Evolutionary conservation across 768 basidiomycete genomes (phyloP).

Genomic region (Suillus luteus): DNA sequence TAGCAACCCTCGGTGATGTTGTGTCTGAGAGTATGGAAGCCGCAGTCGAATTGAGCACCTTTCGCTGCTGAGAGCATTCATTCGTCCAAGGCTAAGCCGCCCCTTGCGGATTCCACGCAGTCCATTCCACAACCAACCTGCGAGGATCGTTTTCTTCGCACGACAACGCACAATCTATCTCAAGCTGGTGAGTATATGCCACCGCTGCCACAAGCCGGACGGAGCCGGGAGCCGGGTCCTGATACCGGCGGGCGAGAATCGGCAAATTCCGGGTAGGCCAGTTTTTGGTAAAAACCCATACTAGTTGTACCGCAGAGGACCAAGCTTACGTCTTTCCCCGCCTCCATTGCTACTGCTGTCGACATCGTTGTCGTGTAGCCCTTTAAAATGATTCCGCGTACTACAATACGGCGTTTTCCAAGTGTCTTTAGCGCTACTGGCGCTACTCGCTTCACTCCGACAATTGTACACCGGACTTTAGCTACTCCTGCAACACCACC

Average conservation of each 20-base stretch:
- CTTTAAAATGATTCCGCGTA: constrained; percentile 39
- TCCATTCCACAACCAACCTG: no score
- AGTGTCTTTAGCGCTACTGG: constrained; percentile 26
- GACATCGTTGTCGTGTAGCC: neutral
- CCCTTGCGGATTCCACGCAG: no score
- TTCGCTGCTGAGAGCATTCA: no score
- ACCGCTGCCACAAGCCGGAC: neutral
- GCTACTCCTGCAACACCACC: constrained; percentile 57
- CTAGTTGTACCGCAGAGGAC: neutral
- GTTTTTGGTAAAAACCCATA: constrained; percentile 1
- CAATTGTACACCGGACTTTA: constrained; percentile 34
- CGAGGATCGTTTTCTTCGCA: no score
- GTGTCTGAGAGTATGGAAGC: no score
- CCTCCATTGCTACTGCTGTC: neutral
- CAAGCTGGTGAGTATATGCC: no score
- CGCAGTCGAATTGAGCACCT: no score
- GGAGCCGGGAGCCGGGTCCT: neutral
- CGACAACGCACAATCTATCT: no score
- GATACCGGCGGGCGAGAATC: constrained; percentile 1
- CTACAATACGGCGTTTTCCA: constrained; percentile 39
- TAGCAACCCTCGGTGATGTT: no score
- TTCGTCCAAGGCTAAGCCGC: no score
- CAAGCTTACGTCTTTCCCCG: constrained; percentile 5
- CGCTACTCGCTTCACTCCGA: constrained; percentile 20
- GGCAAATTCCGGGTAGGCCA: constrained; percentile 2